A percentile compares a stretch with the other conserved stretches of the same genome.
Evolutionary conservation across 1,139 yeast species (phyloP).

Genomic region (Candida tropicalis): DNA sequence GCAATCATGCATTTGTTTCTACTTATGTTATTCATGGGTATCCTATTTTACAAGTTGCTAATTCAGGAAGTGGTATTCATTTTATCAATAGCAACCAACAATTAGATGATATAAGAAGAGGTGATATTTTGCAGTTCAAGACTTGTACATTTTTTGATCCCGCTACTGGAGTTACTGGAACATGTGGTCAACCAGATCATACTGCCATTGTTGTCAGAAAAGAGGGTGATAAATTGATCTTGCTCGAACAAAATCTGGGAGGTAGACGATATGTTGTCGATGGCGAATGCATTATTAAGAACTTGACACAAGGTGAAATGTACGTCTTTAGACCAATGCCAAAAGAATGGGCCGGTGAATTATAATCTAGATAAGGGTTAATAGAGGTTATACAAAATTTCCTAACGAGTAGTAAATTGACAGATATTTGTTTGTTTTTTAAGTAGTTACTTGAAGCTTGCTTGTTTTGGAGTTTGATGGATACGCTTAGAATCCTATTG

Average conservation of each 20-base stretch:
- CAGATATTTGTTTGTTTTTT: no score
- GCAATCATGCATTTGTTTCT: constrained; percentile 63
- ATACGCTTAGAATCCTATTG: no score
- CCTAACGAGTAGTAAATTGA: no score
- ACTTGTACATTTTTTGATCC: constrained; percentile 45
- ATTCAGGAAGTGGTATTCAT: constrained; percentile 25
- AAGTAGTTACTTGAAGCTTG: no score
- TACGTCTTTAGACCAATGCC: constrained; percentile 59
- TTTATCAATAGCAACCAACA: constrained; percentile 23
- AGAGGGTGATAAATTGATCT: constrained; percentile 32
- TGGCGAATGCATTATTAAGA: constrained; percentile 46
- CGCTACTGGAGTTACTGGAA: constrained; percentile 27
- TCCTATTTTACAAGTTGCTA: constrained; percentile 44
- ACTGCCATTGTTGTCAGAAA: constrained; percentile 59
- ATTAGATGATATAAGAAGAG: constrained; percentile 41
- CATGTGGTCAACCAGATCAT: constrained; percentile 67
- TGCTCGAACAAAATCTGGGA: constrained; percentile 66
- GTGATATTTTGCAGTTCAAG: constrained; percentile 46
- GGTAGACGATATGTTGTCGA: constrained; percentile 51
- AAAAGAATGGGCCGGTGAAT: constrained; percentile 50
- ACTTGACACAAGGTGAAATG: constrained; percentile 51
- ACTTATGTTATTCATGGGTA: constrained; percentile 61
- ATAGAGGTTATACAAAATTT: no score
- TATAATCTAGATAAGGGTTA: constrained; percentile 3
- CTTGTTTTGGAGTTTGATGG: no score